Conservation (phyloP, 2,329 filamentous ascomycete species). For the Coniochaeta sp. region DNA sequence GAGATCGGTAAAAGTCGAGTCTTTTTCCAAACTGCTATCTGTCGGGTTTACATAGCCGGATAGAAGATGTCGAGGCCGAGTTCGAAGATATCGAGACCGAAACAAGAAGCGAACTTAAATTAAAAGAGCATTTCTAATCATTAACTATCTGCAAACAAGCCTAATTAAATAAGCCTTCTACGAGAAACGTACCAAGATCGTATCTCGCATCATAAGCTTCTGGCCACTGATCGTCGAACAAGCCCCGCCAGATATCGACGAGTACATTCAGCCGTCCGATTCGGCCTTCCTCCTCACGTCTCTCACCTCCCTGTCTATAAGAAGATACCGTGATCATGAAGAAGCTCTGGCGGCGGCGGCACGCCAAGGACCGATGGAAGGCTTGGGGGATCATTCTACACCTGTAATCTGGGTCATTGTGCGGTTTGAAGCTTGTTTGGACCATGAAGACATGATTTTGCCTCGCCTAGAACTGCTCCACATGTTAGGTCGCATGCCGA, state of each 20-base stretch:
- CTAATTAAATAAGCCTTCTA: constrained; percentile 64
- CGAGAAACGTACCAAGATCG: constrained; percentile 63
- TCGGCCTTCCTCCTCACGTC: constrained; percentile 61
- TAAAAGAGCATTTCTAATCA: background rate
- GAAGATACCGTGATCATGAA: constrained; percentile 74
- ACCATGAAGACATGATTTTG: too few relatives aligned
- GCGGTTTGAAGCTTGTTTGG: too few relatives aligned
- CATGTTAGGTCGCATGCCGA: too few relatives aligned
- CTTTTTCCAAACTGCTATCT: too few relatives aligned
- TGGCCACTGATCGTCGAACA: constrained; percentile 93
- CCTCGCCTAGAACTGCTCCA: too few relatives aligned
- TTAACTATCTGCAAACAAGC: constrained; percentile 53
- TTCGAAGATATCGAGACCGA: constrained; percentile 80
- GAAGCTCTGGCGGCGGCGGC: constrained; percentile 84
- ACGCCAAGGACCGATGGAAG: constrained; percentile 59
- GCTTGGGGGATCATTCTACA: too few relatives aligned
- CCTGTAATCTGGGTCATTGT: too few relatives aligned
- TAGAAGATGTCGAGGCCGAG: constrained; percentile 72
- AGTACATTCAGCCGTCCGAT: constrained; percentile 79
- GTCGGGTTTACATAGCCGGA: too few relatives aligned
- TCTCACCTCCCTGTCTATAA: constrained; percentile 62
- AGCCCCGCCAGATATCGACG: constrained; percentile 77
- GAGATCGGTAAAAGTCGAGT: too few relatives aligned
- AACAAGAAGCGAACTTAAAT: constrained; percentile 34
- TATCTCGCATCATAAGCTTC: constrained; percentile 75